phyloP scores from a whole-genome alignment of 1,284 basidiomycete species.

The Moesziomyces antarcticus region DNA sequence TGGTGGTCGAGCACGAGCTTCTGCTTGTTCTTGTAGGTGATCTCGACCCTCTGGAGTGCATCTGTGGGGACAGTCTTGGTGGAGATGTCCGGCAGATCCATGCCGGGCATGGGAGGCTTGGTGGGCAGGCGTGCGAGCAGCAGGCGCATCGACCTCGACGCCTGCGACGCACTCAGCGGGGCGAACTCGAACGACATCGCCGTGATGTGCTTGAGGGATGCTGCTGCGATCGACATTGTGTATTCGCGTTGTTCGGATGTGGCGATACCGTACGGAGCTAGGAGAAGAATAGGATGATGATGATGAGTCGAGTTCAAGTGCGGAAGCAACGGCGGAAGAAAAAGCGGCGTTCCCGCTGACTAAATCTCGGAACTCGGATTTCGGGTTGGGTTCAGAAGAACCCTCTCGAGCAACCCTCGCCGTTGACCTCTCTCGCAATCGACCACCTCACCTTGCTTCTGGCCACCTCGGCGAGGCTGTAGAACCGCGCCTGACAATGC shows the following conservation, averaged over 20 bases:
- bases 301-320: no score
- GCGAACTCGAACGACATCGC: constrained; percentile 40
- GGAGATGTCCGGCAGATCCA: constrained; percentile 37
- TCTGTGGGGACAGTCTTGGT: constrained; percentile 35
- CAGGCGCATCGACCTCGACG: constrained; percentile 39
- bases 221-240: constrained; percentile 40
- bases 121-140: constrained; percentile 36
- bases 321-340: constrained; percentile 9
- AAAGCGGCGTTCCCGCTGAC: constrained; percentile 9
- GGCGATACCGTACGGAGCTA: not conserved
- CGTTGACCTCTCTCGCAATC: not conserved
- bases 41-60: constrained; percentile 21
- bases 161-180: constrained; percentile 31
- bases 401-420: not conserved
- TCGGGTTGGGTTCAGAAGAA: constrained; percentile 3
- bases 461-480: no score
- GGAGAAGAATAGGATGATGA: no score
- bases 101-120: constrained; percentile 31
- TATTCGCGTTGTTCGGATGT: not conserved
- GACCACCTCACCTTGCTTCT: not conserved
- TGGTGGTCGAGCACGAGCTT: constrained; percentile 27
- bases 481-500: not conserved
- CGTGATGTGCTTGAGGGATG: constrained; percentile 49
- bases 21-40: constrained; percentile 51
- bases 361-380: constrained; percentile 29